phyloP scores from a whole-genome alignment of 2,329 filamentous ascomycete species.

The Aspergillus fumigatiaffinis region DNA sequence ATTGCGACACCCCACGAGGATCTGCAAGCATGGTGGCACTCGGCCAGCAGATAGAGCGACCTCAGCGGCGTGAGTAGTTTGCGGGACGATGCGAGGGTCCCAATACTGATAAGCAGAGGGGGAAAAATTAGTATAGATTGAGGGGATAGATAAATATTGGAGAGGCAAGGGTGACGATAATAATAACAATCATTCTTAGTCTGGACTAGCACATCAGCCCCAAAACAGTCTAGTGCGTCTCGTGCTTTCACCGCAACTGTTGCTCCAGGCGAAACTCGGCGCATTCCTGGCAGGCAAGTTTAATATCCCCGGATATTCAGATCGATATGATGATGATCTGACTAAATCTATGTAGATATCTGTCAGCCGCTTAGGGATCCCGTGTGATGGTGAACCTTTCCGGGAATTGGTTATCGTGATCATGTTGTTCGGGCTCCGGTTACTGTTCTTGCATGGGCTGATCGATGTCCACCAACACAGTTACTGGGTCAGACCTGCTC shows the following conservation, averaged over 20 bases:
- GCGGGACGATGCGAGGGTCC: background rate
- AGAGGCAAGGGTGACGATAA: constrained; percentile 2
- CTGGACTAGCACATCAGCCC: background rate
- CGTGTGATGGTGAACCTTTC: background rate
- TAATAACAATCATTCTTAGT: background rate
- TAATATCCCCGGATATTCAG: background rate
- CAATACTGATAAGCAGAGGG: background rate
- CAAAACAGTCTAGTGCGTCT: background rate
- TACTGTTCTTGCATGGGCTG: background rate
- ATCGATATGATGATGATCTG: background rate
- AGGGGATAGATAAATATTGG: constrained; percentile 3
- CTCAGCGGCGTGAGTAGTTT: constrained; percentile 8
- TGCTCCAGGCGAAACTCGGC: background rate
- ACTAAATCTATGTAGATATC: background rate
- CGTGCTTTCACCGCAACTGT: background rate
- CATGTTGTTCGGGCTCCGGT: background rate
- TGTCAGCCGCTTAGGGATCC: background rate
- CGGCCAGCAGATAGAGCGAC: constrained; percentile 16
- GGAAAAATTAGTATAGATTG: background rate
- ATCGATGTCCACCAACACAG: background rate
- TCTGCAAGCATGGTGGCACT: constrained; percentile 35
- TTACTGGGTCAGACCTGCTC: background rate
- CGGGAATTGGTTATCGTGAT: background rate
- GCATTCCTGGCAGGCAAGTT: background rate
- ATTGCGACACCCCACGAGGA: constrained; percentile 34